Conservation (phyloP, 2,329 filamentous ascomycete species). For the Xylariaceae sp. region DNA sequence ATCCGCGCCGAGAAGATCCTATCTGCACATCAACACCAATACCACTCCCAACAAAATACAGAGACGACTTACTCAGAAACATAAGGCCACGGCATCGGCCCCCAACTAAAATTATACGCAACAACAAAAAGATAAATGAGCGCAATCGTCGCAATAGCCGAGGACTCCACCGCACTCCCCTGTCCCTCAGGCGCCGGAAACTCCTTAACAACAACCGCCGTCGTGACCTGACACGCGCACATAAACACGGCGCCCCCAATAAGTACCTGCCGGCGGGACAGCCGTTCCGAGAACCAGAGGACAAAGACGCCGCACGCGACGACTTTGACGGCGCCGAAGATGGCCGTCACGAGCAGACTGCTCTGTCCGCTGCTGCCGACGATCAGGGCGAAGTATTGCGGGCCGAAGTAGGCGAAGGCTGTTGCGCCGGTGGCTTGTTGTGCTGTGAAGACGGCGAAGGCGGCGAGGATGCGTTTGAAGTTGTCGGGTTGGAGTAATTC, state of each 20-base stretch:
- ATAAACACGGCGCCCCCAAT: conserved; percentile 41
- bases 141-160: conserved; percentile 45
- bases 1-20: conserved; percentile 45
- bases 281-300: conserved; percentile 46
- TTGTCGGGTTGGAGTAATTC: conserved; percentile 45
- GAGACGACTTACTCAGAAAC: conserved; percentile 35
- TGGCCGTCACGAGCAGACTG: conserved; percentile 45
- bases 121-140: conserved; percentile 53
- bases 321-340: conserved; percentile 51
- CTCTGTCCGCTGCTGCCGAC: conserved; percentile 38
- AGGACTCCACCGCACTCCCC: conserved; percentile 31
- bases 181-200: conserved; percentile 30
- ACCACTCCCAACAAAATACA: background rate
- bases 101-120: conserved; percentile 47
- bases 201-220: conserved; percentile 40
- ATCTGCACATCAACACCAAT: no score
- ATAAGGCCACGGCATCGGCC: conserved; percentile 47
- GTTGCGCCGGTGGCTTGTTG: conserved; percentile 51
- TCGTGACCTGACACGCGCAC: conserved; percentile 41
- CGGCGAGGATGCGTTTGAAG: conserved; percentile 39
- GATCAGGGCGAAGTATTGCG: conserved; percentile 49
- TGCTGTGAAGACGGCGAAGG: conserved; percentile 44
- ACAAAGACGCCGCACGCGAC: conserved; percentile 46
- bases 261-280: conserved; percentile 39
- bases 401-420: conserved; percentile 50